Percentiles rank a stretch among this genome's conserved stretches.
These are phyloP conservation scores for Chalciporus chontae DNA, from an alignment of 768 basidiomycete genomes.

Conservation along the genomic window DNA sequence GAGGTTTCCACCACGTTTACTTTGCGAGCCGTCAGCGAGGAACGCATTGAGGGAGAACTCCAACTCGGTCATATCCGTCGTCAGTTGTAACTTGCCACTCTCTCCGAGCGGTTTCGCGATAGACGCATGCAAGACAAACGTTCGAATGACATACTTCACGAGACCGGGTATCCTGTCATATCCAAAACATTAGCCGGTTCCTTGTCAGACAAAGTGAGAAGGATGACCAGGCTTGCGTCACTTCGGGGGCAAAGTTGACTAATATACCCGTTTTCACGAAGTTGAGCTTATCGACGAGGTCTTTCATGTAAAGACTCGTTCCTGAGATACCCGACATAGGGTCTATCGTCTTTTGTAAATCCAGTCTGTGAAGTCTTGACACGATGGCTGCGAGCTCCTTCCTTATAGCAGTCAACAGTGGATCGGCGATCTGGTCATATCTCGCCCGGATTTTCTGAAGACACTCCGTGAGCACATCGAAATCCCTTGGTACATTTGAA, in stretches of 20 bases:
- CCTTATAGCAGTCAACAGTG: slow-evolving; percentile 63
- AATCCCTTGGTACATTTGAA: neutral
- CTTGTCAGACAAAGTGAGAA: neutral
- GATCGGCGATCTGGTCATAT: slow-evolving; percentile 59
- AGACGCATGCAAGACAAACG: slow-evolving; percentile 91
- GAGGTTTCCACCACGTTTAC: slow-evolving; percentile 61
- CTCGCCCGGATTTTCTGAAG: slow-evolving; percentile 26
- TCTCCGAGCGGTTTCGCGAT: slow-evolving; percentile 91
- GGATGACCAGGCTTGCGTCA: slow-evolving; percentile 65
- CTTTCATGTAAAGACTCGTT: slow-evolving; percentile 80
- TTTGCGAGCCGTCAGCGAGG: slow-evolving; percentile 52
- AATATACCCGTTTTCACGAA: slow-evolving; percentile 84
- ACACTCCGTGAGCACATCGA: neutral
- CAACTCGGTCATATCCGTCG: slow-evolving; percentile 93
- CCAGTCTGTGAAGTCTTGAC: slow-evolving; percentile 79
- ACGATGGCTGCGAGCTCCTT: slow-evolving; percentile 80
- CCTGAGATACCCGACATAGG: slow-evolving; percentile 49
- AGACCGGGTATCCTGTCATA: slow-evolving; percentile 55
- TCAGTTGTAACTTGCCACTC: slow-evolving; percentile 89
- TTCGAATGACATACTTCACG: slow-evolving; percentile 75
- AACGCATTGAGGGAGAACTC: slow-evolving; percentile 90
- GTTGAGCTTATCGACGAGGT: slow-evolving; percentile 72
- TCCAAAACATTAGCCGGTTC: slow-evolving; percentile 1
- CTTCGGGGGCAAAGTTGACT: slow-evolving; percentile 69
- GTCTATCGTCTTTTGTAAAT: slow-evolving; percentile 72